Base-by-base conservation (phyloP, 2,329 filamentous ascomycete species). In the Pseudogymnoascus sp. region DNA sequence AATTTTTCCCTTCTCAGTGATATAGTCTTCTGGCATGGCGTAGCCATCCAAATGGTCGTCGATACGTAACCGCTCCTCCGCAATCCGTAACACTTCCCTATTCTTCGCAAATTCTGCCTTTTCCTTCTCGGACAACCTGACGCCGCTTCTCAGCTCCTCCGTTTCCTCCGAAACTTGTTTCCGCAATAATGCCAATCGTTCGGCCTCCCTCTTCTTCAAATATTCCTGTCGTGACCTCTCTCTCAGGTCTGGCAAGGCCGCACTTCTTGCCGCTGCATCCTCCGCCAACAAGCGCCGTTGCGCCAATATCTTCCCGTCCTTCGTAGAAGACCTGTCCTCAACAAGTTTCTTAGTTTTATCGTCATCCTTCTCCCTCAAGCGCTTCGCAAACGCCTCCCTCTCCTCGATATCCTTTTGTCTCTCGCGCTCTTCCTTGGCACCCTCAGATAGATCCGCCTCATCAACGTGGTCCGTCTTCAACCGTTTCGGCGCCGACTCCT, bases 41-140 rank as follows among this genome's bases (percentile, higher is more conserved):
- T 97, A 99, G 1, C 93, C 93, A 77, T 97, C 93, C 19, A 88
- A 84, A 74, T 96, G 87, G 69, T 97, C 93, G 73, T 97, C 93
- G 67, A 99, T 96, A 47, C 85, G 84, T 63, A 93, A 79, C 21
- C 93, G 83, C 74, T 96, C 91, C 76, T 97, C 90, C 1, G 91
- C 91, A 44, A 96, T 80, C 36, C 87, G 83, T 44, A 96, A 77
- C 26, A 93, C 81, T 75, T 97, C 91, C 53, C 90, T 81, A 72
- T 97, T 97, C 72, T 91, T 88, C 2, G 88, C 88, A 74, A 99
- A 97, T 67, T 96, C 91, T 63, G 87, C 88, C 73, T 88, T 91
- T 75, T 99, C 95, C 65, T 82, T 82, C 65, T 89, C 85, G 0
- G 89, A 91, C 15, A 99, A 76, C 53, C 83, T 82, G 0, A 87